Evolutionary conservation across 306 rosid genomes (phyloP), one percentile per base, ranked within the genome.

Genomic region (Sechiopsis laciniata): DNA sequence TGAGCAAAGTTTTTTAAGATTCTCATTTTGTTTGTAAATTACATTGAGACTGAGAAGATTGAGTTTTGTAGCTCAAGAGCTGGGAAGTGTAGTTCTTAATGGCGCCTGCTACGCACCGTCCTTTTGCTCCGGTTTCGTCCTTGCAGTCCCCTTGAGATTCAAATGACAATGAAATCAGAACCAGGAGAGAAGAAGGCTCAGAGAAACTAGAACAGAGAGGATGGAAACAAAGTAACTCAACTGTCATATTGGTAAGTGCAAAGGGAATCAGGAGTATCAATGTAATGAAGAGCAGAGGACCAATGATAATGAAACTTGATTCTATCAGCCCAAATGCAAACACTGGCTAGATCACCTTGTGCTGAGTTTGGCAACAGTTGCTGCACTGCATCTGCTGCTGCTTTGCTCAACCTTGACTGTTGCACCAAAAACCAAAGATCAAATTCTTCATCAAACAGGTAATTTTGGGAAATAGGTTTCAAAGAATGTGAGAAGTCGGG

Each of bases 281-380:
- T 80, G 77, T 48, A 92, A 73, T 92, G 97, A 75, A 92, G 87
- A 24, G 96, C 76, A 63, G 95, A 72, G 5, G 97, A 90, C 97
- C 97, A 92, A 0, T 67, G 92, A 60, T 66, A 87, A 2, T 55
- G 76, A 64, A 79, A 76, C 70, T 79, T 85, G 15, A 92, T 75
- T 59, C 53, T 77, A 66, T 92, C 97, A 7, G 97, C 91, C 96
- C 97, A 92, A 5, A 82, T 77, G 66, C 97, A 92, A 70, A 83
- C 64, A 20, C 82, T 87, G 0, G 85, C 81, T 79, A 90, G 75
- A 10, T 90, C 92, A 21, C 82, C 86, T 4, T 75, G 72, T 20
- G 88, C 95, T 6, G 52, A 80, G 16, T 56, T 54, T 3, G 96
- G 96, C 42, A 92, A 81, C 81, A 92, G 81, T 48, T 87, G 53